Percentiles rank a stretch among this genome's conserved stretches.
Evolutionary conservation across 2,329 filamentous ascomycete genomes (phyloP).

Genomic region (Diaporthe humulicola): DNA sequence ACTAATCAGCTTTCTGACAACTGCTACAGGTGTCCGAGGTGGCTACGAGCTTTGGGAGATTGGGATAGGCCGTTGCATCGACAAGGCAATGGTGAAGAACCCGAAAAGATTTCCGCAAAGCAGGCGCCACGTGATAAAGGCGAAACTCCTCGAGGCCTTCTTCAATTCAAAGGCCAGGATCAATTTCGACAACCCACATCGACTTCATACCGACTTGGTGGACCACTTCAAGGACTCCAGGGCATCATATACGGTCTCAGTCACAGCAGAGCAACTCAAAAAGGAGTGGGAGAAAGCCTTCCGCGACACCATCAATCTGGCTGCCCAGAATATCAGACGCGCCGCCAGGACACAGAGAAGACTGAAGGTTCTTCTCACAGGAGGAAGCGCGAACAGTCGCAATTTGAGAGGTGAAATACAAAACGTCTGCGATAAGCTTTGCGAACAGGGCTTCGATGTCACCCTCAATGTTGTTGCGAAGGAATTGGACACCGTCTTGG

Average conservation of each 20-base stretch:
- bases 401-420: background rate
- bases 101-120: background rate
- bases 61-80: background rate
- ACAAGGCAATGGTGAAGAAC: background rate
- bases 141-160: background rate
- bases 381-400: background rate
- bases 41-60: slow-evolving; percentile 28
- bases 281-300: slow-evolving; percentile 4
- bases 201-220: background rate
- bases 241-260: background rate
- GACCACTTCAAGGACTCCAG: background rate
- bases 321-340: background rate
- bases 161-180: background rate
- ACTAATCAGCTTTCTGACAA: background rate
- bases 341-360: background rate
- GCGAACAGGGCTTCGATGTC: background rate
- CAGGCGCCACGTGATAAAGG: background rate
- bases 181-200: background rate
- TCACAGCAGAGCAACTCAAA: background rate
- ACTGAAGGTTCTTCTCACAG: background rate
- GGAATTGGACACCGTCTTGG: background rate
- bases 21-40: background rate
- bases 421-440: background rate
- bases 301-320: slow-evolving; percentile 8
- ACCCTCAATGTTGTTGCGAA: background rate